These are phyloP conservation scores for Lentinula novae-zelandiae DNA, from an alignment of 1,284 basidiomycete species.

Conservation along the genomic window DNA sequence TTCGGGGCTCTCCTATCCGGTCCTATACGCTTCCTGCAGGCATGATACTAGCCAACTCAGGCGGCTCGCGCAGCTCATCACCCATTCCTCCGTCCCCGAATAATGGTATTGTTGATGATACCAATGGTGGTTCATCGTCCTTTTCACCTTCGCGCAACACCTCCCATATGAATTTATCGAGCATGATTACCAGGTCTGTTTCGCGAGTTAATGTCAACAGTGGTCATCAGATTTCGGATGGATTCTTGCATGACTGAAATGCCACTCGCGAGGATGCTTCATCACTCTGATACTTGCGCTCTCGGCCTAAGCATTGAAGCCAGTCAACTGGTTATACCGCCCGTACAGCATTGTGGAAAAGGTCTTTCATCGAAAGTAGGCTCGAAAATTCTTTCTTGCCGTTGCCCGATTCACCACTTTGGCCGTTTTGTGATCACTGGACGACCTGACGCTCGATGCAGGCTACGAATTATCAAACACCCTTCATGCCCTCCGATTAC, in stretches of 20 bases:
- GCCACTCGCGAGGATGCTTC: background rate
- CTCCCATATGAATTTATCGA: conserved; percentile 57
- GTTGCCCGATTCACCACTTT: no score
- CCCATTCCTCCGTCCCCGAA: conserved; percentile 31
- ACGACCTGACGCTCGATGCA: no score
- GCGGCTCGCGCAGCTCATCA: conserved; percentile 14
- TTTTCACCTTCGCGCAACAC: conserved; percentile 39
- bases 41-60: conserved; percentile 15
- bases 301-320: background rate
- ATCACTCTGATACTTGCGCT: background rate
- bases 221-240: conserved; percentile 5
- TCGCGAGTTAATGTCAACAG: conserved; percentile 11
- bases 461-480: no score
- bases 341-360: no score
- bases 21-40: conserved; percentile 29
- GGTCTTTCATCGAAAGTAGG: no score
- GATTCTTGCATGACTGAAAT: background rate
- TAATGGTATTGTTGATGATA: conserved; percentile 23
- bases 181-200: conserved; percentile 19
- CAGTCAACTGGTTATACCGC: no score
- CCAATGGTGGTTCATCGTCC: conserved; percentile 11
- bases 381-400: no score
- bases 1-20: conserved; percentile 27
- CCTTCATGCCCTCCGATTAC: no score
- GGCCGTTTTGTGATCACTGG: no score